Percentiles rank a stretch among this genome's conserved stretches.
Conservation (phyloP, 2,329 filamentous ascomycete genomes). For the Alternaria longipes region DNA sequence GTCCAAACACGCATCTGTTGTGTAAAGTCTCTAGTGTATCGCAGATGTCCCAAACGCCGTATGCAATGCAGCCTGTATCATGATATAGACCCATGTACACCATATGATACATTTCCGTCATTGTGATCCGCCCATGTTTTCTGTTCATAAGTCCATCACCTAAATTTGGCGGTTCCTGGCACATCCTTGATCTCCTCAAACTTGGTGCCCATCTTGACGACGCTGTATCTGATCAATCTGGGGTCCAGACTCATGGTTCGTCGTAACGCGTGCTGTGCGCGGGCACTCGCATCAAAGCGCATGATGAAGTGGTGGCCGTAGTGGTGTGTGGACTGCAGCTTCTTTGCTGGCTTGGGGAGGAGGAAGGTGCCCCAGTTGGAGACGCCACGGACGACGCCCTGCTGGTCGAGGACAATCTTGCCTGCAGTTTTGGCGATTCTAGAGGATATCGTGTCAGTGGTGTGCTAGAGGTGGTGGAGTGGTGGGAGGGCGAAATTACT, state of each 20-base stretch:
- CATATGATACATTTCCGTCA: constrained; percentile 6
- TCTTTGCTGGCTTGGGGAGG: constrained; percentile 79
- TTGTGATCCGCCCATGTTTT: not conserved
- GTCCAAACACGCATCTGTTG: not conserved
- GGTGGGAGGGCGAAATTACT: constrained; percentile 65
- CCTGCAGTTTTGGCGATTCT: constrained; percentile 91
- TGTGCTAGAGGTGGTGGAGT: not conserved
- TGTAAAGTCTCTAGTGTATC: not conserved
- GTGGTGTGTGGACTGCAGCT: constrained; percentile 83
- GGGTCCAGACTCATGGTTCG: constrained; percentile 85
- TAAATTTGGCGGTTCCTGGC: constrained; percentile 62
- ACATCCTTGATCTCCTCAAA: constrained; percentile 69
- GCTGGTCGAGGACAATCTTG: constrained; percentile 79
- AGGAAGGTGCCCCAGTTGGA: constrained; percentile 95
- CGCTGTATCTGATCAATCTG: constrained; percentile 84
- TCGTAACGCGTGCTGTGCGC: constrained; percentile 77
- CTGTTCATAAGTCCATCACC: constrained; percentile 13
- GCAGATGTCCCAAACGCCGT: constrained; percentile 1
- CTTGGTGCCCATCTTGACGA: constrained; percentile 83
- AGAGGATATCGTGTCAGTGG: constrained; percentile 14
- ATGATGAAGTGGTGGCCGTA: constrained; percentile 97
- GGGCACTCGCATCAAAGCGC: constrained; percentile 84
- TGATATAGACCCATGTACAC: not conserved
- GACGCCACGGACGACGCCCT: constrained; percentile 90
- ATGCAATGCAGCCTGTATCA: not conserved